phyloP scores from a whole-genome alignment of 1,284 basidiomycete genomes.

The Limonomyces culmigenus region DNA sequence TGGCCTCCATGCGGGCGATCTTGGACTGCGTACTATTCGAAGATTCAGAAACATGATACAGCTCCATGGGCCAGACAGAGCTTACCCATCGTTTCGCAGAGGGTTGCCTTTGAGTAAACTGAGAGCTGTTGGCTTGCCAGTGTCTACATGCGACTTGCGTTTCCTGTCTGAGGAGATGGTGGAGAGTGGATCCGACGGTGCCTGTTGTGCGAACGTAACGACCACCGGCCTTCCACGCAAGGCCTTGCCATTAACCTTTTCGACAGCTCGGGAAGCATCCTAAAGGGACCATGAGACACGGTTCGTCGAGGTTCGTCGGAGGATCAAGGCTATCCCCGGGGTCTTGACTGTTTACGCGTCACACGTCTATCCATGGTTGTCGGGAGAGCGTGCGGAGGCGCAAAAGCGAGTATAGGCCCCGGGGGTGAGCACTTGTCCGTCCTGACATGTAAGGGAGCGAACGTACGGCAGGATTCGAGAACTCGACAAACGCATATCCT shows the following conservation, averaged over 20 bases:
- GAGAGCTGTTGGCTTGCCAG: constrained; percentile 67
- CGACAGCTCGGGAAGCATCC: constrained; percentile 77
- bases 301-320: constrained; percentile 5
- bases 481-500: constrained; percentile 93
- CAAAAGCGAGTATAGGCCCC: constrained; percentile 18
- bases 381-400: not conserved
- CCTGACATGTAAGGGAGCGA: constrained; percentile 5
- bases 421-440: constrained; percentile 28
- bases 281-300: constrained; percentile 17
- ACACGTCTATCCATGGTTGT: not conserved
- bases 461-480: constrained; percentile 64
- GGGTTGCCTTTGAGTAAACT: constrained; percentile 79
- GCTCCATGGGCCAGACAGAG: constrained; percentile 35
- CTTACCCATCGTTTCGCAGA: constrained; percentile 31
- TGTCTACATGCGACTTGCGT: constrained; percentile 34
- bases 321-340: not conserved
- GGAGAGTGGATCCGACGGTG: constrained; percentile 26
- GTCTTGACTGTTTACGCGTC: constrained; percentile 1
- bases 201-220: constrained; percentile 83
- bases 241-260: constrained; percentile 62
- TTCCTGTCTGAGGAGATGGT: constrained; percentile 11
- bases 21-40: constrained; percentile 60
- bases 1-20: constrained; percentile 92
- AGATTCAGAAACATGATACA: constrained; percentile 1
- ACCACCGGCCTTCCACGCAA: constrained; percentile 76